Conservation (phyloP, 129 eudicot genomes). For the Centella asiatica region DNA sequence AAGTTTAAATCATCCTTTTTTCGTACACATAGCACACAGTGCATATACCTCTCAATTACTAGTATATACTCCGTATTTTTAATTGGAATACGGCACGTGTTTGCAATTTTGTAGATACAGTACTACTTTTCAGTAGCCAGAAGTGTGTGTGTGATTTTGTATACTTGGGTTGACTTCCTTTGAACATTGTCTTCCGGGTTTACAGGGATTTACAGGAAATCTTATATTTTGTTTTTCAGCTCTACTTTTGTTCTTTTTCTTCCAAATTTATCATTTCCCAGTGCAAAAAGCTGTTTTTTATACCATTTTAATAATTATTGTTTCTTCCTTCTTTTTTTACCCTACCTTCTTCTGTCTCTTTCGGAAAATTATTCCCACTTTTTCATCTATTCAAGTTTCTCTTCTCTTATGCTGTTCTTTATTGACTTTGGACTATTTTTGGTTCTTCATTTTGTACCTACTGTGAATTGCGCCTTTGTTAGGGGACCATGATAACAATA, state of each 20-base stretch:
- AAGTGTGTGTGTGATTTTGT: not conserved
- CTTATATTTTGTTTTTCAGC: not conserved
- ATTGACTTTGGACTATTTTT: slow-evolving; percentile 6
- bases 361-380: slow-evolving; percentile 1
- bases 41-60: not conserved
- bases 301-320: not conserved
- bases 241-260: not conserved
- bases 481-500: slow-evolving; percentile 4
- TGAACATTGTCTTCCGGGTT: not conserved
- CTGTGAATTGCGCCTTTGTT: not conserved
- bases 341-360: too few relatives aligned
- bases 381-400: not conserved
- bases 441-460: not conserved
- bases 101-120: not conserved
- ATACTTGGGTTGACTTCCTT: not conserved
- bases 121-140: not conserved
- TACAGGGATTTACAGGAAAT: not conserved
- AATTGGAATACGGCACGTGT: not conserved
- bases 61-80: not conserved
- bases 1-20: too few relatives aligned
- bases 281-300: slow-evolving; percentile 14
- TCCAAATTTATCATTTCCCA: too few relatives aligned
- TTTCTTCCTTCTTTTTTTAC: slow-evolving; percentile 7
- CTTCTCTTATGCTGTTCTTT: not conserved
- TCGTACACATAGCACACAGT: not conserved